A percentile compares a stretch with the other conserved stretches of the same genome.
Evolutionary conservation across 257 asterid genomes (phyloP).

Genomic region (Asclepias syriaca): DNA sequence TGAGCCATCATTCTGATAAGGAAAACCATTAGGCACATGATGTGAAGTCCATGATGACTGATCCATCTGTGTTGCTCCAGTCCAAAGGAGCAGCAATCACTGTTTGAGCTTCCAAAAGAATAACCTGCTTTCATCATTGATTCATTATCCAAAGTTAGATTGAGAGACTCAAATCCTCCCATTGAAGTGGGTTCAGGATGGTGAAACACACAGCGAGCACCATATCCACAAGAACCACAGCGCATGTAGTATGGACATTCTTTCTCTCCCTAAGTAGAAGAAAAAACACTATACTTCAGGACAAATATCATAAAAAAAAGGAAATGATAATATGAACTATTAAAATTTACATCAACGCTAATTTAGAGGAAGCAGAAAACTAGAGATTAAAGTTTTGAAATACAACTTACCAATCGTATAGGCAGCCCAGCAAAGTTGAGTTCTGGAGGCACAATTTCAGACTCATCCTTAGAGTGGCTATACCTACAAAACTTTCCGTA

Average conservation of each 20-base stretch:
- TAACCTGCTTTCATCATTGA: constrained; percentile 9
- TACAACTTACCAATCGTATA: constrained; percentile 46
- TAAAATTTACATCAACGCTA: constrained; percentile 1
- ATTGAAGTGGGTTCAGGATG: constrained; percentile 34
- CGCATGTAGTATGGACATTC: constrained; percentile 42
- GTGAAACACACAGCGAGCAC: constrained; percentile 28
- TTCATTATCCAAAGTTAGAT: constrained; percentile 13
- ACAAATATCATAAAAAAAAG: background rate
- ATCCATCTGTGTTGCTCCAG: constrained; percentile 20
- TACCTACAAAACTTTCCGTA: constrained; percentile 63
- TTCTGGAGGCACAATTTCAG: constrained; percentile 28
- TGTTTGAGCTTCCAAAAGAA: constrained; percentile 13
- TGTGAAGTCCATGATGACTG: constrained; percentile 21
- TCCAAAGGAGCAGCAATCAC: constrained; percentile 15
- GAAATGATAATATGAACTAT: background rate
- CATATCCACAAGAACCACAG: constrained; percentile 36
- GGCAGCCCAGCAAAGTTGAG: constrained; percentile 77
- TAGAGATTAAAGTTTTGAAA: constrained; percentile 8
- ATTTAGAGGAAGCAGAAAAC: background rate
- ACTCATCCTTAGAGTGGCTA: constrained; percentile 41
- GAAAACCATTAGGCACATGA: constrained; percentile 8
- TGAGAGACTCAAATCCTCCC: constrained; percentile 11
- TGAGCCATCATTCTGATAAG: constrained; percentile 10
- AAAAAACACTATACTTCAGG: background rate
- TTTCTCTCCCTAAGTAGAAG: constrained; percentile 33